These are phyloP conservation scores for Ophiostoma piceae DNA, from an alignment of 2,329 filamentous ascomycete species.

Conservation along the genomic window DNA sequence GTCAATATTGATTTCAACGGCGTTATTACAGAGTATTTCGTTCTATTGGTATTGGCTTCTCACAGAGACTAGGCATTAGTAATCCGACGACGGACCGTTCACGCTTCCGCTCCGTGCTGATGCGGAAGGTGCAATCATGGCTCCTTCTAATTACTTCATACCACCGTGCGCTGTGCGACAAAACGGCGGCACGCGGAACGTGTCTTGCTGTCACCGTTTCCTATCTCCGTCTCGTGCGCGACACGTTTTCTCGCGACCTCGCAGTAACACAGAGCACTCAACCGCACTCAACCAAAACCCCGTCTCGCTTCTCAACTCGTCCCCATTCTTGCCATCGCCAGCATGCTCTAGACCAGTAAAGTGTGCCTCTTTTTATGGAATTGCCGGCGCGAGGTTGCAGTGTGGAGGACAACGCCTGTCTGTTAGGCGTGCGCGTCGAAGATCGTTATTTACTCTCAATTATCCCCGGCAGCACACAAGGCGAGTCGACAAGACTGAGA, in stretches of 20 bases:
- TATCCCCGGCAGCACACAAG: constrained; percentile 6
- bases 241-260: constrained; percentile 6
- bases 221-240: constrained; percentile 6
- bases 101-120: background rate
- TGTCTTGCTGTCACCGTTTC: background rate
- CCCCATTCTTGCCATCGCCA: background rate
- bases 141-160: background rate
- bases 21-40: background rate
- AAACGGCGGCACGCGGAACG: background rate
- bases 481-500: background rate
- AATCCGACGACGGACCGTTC: background rate
- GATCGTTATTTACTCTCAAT: constrained; percentile 3
- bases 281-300: background rate
- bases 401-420: constrained; percentile 2
- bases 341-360: background rate
- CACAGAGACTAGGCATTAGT: background rate
- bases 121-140: background rate
- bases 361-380: background rate
- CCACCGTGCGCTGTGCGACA: background rate
- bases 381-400: constrained; percentile 1
- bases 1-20: background rate
- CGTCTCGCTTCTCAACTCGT: background rate
- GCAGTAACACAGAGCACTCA: too few relatives aligned
- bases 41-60: background rate
- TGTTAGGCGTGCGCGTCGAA: background rate